Evolutionary conservation across 2,329 filamentous ascomycete genomes (phyloP).

Genomic region (Orbilia blumenaviensis): DNA sequence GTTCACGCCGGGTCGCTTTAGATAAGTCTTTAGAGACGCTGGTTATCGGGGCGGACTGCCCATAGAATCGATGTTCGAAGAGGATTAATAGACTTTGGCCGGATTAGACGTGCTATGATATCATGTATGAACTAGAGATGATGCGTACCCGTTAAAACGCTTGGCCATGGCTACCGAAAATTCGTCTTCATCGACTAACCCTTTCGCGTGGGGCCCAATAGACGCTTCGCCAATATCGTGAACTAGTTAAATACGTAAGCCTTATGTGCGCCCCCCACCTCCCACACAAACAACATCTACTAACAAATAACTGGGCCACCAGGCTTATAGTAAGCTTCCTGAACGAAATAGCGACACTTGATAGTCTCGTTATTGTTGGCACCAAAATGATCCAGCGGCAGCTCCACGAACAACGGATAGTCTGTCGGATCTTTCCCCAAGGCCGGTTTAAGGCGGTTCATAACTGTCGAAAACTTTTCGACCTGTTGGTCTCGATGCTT

Average conservation of each 20-base stretch:
- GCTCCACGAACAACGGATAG: conserved; percentile 41
- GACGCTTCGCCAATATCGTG: conserved; percentile 56
- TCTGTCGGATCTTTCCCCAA: conserved; percentile 12
- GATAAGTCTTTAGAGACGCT: conserved; percentile 31
- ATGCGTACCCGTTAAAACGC: conserved; percentile 53
- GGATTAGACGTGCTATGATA: not conserved
- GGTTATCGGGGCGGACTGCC: conserved; percentile 60
- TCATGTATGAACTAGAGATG: not conserved
- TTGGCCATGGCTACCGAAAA: conserved; percentile 54
- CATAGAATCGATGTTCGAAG: conserved; percentile 60
- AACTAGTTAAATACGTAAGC: conserved; percentile 43
- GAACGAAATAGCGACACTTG: conserved; percentile 56
- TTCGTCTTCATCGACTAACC: conserved; percentile 48
- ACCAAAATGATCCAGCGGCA: conserved; percentile 57
- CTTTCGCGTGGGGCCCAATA: conserved; percentile 34
- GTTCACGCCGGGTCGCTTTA: conserved; percentile 56
- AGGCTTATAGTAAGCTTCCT: conserved; percentile 55
- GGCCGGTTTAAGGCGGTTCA: conserved; percentile 20
- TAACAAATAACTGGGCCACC: conserved; percentile 57
- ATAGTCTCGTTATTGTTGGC: conserved; percentile 49
- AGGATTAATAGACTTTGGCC: conserved; percentile 54
- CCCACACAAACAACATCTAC: conserved; percentile 2
- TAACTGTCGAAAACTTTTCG: conserved; percentile 20
- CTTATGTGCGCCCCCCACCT: not conserved
- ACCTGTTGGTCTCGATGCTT: conserved; percentile 6